A percentile compares a stretch with the other conserved stretches of the same genome.
phyloP scores from a whole-genome alignment of 2,329 filamentous ascomycete species.

The Tolypocladium endophyticum region DNA sequence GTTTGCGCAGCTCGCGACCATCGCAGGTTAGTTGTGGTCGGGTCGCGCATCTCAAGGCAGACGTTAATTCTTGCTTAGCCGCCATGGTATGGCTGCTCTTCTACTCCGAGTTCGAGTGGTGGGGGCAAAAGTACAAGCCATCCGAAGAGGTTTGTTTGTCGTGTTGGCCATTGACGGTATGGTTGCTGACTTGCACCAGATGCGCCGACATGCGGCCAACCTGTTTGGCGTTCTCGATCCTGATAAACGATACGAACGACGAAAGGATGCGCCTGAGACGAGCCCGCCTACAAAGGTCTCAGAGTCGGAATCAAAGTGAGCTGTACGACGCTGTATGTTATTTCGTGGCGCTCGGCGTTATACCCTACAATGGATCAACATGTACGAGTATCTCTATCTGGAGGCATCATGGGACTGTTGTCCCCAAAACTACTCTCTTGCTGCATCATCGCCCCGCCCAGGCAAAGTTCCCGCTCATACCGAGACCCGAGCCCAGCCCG shows the following conservation, averaged over 20 bases:
- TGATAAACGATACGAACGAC: constrained; percentile 31
- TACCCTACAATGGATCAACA: constrained; percentile 9
- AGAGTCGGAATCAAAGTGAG: constrained; percentile 14
- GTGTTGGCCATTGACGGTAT: neutral
- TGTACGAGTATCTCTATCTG: constrained; percentile 12
- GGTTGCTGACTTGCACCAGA: constrained; percentile 12
- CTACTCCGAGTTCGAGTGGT: constrained; percentile 33
- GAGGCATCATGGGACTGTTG: constrained; percentile 8
- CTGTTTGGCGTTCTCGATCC: constrained; percentile 29
- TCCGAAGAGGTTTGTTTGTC: constrained; percentile 25
- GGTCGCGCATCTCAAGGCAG: too few species aligned
- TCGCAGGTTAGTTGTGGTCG: constrained; percentile 36
- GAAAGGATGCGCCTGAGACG: constrained; percentile 24
- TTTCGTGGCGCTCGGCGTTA: constrained; percentile 18
- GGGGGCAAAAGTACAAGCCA: constrained; percentile 30
- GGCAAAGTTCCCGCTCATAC: constrained; percentile 49
- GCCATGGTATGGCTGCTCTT: constrained; percentile 28
- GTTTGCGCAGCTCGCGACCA: constrained; percentile 50
- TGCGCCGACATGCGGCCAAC: constrained; percentile 23
- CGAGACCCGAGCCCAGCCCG: constrained; percentile 37
- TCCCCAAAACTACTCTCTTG: constrained; percentile 1
- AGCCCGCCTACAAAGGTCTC: constrained; percentile 12
- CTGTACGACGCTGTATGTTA: constrained; percentile 13
- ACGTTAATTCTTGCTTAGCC: constrained; percentile 13
- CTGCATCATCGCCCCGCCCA: constrained; percentile 32